Evolutionary conservation across 1,139 yeast species (phyloP).

Genomic region (Hyphopichia buzzinii): DNA sequence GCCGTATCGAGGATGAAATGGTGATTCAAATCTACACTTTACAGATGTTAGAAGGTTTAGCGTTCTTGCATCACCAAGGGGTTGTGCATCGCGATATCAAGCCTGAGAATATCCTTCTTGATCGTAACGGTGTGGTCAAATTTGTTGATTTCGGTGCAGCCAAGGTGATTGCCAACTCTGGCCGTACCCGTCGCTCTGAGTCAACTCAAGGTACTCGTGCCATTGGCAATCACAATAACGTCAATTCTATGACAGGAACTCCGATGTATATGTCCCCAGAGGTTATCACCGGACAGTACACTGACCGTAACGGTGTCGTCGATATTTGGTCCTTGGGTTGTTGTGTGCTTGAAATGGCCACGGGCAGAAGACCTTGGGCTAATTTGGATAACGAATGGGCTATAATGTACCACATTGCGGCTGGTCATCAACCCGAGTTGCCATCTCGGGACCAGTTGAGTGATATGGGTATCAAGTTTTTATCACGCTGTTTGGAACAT

Average conservation of each 20-base stretch:
- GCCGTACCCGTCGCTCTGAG: conserved; percentile 39
- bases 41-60: conserved; percentile 93
- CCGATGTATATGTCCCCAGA: conserved; percentile 99
- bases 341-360: conserved; percentile 78
- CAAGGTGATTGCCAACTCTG: conserved; percentile 79
- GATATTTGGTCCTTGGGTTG: conserved; percentile 88
- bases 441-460: conserved; percentile 81
- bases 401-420: conserved; percentile 96
- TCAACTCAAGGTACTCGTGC: conserved; percentile 10
- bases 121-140: conserved; percentile 89
- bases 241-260: conserved; percentile 79
- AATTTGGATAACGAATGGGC: conserved; percentile 97
- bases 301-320: conserved; percentile 68
- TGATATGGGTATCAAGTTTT: conserved; percentile 65
- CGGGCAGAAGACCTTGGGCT: conserved; percentile 85
- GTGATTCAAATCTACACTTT: conserved; percentile 88
- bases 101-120: conserved; percentile 89
- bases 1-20: conserved; percentile 92
- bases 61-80: conserved; percentile 93
- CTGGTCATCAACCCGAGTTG: conserved; percentile 86
- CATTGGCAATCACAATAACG: conserved; percentile 21
- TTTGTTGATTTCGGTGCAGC: conserved; percentile 99
- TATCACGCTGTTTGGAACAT: conserved; percentile 75
- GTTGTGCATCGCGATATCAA: conserved; percentile 95
- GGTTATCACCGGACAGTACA: conserved; percentile 75